Base-by-base conservation (phyloP, 2,329 filamentous ascomycete species). In the Raffaelea albimanens region DNA sequence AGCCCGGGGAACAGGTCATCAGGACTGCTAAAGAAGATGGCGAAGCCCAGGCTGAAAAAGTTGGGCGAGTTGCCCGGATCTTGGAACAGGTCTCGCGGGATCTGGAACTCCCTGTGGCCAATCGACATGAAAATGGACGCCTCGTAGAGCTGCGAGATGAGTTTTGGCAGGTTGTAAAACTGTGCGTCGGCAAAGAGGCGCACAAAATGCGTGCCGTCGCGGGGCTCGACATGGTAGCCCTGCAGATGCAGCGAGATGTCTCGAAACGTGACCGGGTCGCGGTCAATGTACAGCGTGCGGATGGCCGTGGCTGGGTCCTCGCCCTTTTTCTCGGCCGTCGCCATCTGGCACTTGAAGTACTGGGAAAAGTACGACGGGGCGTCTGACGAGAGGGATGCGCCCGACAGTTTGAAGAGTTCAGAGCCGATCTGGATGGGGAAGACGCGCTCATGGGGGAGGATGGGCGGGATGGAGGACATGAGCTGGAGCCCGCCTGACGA, bases 301-400 rank as follows among this genome's bases (percentile, higher is more conserved):
- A 95, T 70, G 42, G 67, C 64, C 5, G 59, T 55, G 36, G 59
- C 63, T 5, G 66, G 49, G 47, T 77, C 74, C 47, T 80, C 73
- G 50, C 76, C 76, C 48, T 75, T 74, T 42, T 76, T 72, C 50
- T 80, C 75, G 43, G 76, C 82, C 55, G 72, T 68, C 49, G 78
- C 75, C 38, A 96, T 67, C 67, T 96, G 90, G 58, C 87, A 86
- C 56, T 82, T 75, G 65, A 97, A 97, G 69, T 93, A 96, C 57
- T 88, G 84, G 19, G 91, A 95, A 67, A 97, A 96, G 65, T 96
- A 96, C 44, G 90, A 96, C 50, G 91, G 91, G 59, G 89, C 91
- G 66, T 87, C 83, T 38, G 82, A 87, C 16, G 82, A 85, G 43
- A 87, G 69, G 2, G 83, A 86, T 19, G 83, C 83, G 23, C 83